These are phyloP conservation scores for Naganishia vishniacii DNA, from an alignment of 768 basidiomycete species.

Conservation along the genomic window DNA sequence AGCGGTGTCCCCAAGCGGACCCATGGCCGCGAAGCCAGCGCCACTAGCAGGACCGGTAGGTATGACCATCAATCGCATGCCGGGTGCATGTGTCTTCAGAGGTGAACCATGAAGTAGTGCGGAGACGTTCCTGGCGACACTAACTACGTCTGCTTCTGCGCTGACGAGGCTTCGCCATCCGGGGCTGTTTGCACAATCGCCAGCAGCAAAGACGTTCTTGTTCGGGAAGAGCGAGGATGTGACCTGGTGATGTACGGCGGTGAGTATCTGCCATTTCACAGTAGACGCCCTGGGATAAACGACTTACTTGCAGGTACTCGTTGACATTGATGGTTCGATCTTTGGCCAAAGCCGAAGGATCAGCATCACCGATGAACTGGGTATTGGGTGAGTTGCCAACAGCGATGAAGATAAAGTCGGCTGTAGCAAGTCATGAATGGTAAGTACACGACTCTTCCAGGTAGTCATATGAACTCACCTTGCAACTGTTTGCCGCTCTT, in stretches of 20 bases:
- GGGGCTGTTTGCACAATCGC: conserved; percentile 37
- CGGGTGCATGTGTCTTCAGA: conserved; percentile 25
- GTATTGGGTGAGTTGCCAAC: conserved; percentile 40
- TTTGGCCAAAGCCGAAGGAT: conserved; percentile 33
- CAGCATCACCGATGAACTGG: conserved; percentile 31
- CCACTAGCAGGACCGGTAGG: conserved; percentile 20
- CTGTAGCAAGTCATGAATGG: conserved; percentile 14
- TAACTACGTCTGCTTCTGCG: conserved; percentile 29
- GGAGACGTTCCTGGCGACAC: conserved; percentile 47
- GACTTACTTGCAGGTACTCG: conserved; percentile 32
- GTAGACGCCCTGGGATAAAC: too few relatives aligned
- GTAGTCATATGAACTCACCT: conserved; percentile 16
- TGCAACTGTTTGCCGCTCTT: conserved; percentile 35
- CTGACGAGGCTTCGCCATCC: conserved; percentile 38
- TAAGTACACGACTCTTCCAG: too few relatives aligned
- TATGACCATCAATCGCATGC: conserved; percentile 20
- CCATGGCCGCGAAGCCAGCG: conserved; percentile 24
- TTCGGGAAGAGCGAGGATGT: conserved; percentile 28
- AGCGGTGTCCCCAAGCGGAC: conserved; percentile 20
- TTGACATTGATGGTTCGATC: conserved; percentile 37
- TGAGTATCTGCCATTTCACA: too few relatives aligned
- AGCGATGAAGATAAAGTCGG: conserved; percentile 42
- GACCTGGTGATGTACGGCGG: conserved; percentile 29
- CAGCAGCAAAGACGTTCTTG: conserved; percentile 40
- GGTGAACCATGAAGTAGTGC: neutral